A percentile compares a stretch with the other conserved stretches of the same genome.
Conservation (phyloP, 2,329 filamentous ascomycete species). For the Huntiella abstrusa region DNA sequence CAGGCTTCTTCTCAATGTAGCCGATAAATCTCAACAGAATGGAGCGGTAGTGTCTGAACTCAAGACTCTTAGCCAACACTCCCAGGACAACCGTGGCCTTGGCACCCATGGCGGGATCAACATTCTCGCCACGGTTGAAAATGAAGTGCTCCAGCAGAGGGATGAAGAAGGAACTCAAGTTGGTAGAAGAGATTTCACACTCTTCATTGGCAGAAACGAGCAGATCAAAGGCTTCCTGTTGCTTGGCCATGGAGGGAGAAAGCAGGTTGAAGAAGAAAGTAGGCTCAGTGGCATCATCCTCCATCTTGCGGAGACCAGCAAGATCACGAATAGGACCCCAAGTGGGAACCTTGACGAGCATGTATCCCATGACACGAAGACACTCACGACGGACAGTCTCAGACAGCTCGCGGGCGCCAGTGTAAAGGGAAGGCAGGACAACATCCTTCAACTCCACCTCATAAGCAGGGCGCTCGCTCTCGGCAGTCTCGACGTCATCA, state of each 20-base stretch:
- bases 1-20: slow-evolving; percentile 62
- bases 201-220: slow-evolving; percentile 49
- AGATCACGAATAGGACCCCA: slow-evolving; percentile 61
- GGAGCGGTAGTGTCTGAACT: slow-evolving; percentile 80
- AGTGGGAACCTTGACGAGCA: slow-evolving; percentile 50
- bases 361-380: slow-evolving; percentile 56
- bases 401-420: slow-evolving; percentile 57
- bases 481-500: slow-evolving; percentile 33
- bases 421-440: slow-evolving; percentile 57
- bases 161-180: slow-evolving; percentile 71
- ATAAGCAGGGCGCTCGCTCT: slow-evolving; percentile 27
- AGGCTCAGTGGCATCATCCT: slow-evolving; percentile 38
- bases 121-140: slow-evolving; percentile 57
- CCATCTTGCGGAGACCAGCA: slow-evolving; percentile 38
- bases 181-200: slow-evolving; percentile 50
- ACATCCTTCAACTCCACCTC: slow-evolving; percentile 40
- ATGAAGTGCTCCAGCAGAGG: slow-evolving; percentile 89
- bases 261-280: slow-evolving; percentile 88
- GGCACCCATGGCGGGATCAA: slow-evolving; percentile 72
- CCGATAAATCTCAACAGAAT: slow-evolving; percentile 68
- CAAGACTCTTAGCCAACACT: slow-evolving; percentile 52
- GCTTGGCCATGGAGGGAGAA: slow-evolving; percentile 72
- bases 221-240: slow-evolving; percentile 64
- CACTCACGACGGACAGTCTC: slow-evolving; percentile 75
- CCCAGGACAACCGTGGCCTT: slow-evolving; percentile 73